Evolutionary conservation across 2,329 filamentous ascomycete species (phyloP), one percentile per base, ranked within the genome.

Genomic region (Aspergillus quadrilineatus): DNA sequence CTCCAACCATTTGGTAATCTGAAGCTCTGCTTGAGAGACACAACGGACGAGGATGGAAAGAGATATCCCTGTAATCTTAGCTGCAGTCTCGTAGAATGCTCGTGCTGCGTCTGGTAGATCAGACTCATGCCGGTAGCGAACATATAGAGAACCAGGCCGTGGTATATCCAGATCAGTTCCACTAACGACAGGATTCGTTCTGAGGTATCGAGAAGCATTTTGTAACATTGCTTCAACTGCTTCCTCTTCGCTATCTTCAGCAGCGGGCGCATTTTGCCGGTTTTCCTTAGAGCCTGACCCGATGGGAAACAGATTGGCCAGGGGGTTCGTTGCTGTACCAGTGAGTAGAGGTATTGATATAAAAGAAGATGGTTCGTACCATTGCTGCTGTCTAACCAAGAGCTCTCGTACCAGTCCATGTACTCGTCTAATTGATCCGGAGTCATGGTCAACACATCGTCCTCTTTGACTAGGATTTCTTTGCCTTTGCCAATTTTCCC

Each of bases 351-450:
- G 28, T 32, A 30, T 4, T 29, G 6, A 7, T 14, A 12, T 32
- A 30, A n/a, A 34, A 29, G 4, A 34, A n/a, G 46, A 9, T 10
- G 46, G 17, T 28, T 37, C 63, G 14, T 53, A 73, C 71, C 58
- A 64, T 58, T 65, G 53, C 64, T 69, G 34, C 50, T 67, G 50
- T 75, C 71, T 36, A 77, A 62, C 78, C 85, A 89, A 44, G 81
- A 87, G 56, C 80, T 79, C 67, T 89, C 85, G 68, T 89, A 92
- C 86, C 89, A 94, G 71, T 90, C 84, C 72, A 95, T 79, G 66
- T 92, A 93, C 57, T 88, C 82, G 65, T 92, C 89, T 37, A 93
- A 75, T 60, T 88, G 81, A 22, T 80, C 74, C 4, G 79, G 74
- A 2, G 75, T 78, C 83, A 92, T 86, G 1, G 75, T 70, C 41